These are phyloP conservation scores for Salix suchowensis DNA, from an alignment of 345 rosid genomes.

Conservation along the genomic window DNA sequence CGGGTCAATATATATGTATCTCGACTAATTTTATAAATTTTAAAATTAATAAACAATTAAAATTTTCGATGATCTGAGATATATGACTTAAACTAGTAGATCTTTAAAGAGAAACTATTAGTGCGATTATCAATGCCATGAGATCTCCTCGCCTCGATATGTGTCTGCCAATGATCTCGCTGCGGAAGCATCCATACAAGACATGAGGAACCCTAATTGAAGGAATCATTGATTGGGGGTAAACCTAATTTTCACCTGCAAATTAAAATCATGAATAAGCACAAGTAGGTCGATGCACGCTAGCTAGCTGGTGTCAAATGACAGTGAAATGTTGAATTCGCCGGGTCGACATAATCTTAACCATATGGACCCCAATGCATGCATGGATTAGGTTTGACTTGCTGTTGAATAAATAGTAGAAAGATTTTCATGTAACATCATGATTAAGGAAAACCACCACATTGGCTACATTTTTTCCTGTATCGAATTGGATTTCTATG, in stretches of 20 bases:
- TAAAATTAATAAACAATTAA: too few relatives aligned
- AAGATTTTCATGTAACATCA: constrained; percentile 31
- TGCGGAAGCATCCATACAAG: neutral
- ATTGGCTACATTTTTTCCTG: neutral
- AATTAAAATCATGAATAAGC: neutral
- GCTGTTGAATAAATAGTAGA: constrained; percentile 10
- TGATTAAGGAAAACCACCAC: constrained; percentile 18
- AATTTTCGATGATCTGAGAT: too few relatives aligned
- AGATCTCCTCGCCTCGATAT: neutral
- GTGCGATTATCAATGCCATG: neutral
- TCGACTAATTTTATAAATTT: accelerated
- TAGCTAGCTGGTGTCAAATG: neutral
- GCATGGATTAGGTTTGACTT: constrained; percentile 54
- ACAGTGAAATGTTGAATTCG: neutral
- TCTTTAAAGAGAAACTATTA: neutral
- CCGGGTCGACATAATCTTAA: neutral
- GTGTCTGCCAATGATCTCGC: neutral
- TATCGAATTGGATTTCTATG: neutral
- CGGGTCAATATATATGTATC: too few relatives aligned
- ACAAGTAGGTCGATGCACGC: neutral
- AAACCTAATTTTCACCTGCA: neutral
- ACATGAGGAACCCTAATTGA: constrained; percentile 19
- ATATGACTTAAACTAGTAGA: too few relatives aligned
- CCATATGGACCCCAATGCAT: constrained; percentile 21
- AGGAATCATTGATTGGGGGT: constrained; percentile 22